phyloP scores from a whole-genome alignment of 1,284 basidiomycete species.

The Phylloporus sp. region DNA sequence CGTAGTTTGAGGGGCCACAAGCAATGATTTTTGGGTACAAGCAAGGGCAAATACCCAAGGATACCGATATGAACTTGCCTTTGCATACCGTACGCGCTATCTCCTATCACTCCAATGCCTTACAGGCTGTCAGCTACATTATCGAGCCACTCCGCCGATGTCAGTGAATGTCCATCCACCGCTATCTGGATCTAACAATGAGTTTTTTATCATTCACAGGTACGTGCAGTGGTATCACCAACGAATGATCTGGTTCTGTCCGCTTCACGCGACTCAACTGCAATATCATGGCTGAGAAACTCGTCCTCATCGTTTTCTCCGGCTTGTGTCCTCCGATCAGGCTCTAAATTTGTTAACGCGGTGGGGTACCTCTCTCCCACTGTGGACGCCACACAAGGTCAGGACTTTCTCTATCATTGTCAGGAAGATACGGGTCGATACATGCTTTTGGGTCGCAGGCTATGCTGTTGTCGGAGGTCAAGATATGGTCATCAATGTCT shows the following conservation, averaged over 20 bases:
- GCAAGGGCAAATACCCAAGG: constrained; percentile 5
- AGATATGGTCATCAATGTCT: constrained; percentile 86
- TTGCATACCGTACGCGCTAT: neutral
- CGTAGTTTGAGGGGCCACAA: too few species aligned
- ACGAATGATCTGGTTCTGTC: constrained; percentile 80
- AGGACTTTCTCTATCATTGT: constrained; percentile 28
- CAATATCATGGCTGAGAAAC: constrained; percentile 83
- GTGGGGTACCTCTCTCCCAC: constrained; percentile 79
- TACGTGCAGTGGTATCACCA: constrained; percentile 77
- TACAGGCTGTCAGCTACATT: constrained; percentile 88
- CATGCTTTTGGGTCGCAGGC: constrained; percentile 54
- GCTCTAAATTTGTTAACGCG: constrained; percentile 83
- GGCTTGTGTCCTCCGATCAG: constrained; percentile 66
- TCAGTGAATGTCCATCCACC: constrained; percentile 48
- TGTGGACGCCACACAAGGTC: constrained; percentile 74
- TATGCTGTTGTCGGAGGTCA: constrained; percentile 87
- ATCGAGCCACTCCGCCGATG: constrained; percentile 75
- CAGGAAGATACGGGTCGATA: constrained; percentile 13
- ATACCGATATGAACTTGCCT: too few species aligned
- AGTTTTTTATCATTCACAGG: constrained; percentile 53
- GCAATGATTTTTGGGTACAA: too few species aligned
- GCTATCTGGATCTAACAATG: constrained; percentile 2
- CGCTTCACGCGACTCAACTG: constrained; percentile 89
- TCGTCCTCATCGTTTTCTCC: constrained; percentile 60
- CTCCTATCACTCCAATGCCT: constrained; percentile 56